A percentile compares a stretch with the other conserved stretches of the same genome.
Evolutionary conservation across 352 stramenopile species (phyloP).

Genomic region (Plasmopara halstedii): DNA sequence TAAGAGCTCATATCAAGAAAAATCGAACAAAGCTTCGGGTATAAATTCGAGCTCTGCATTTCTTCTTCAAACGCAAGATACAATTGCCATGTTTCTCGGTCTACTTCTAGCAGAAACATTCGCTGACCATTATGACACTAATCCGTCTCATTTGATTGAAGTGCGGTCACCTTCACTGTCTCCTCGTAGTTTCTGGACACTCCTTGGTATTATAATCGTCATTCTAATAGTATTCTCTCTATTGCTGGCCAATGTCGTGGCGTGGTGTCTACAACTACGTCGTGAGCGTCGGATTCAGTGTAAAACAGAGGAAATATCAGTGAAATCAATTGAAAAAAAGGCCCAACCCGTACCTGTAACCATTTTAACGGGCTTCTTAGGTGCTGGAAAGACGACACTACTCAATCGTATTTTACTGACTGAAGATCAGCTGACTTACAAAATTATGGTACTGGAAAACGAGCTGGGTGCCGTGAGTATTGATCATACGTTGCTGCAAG

Average conservation of each 20-base stretch:
- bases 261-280: conserved; percentile 55
- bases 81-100: not conserved
- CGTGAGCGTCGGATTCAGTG: conserved; percentile 46
- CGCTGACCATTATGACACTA: not conserved
- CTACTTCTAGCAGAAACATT: not conserved
- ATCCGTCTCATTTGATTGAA: not conserved
- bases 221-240: conserved; percentile 44
- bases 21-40: no score
- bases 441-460: conserved; percentile 94
- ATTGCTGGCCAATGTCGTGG: conserved; percentile 51
- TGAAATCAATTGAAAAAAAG: not conserved
- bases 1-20: no score
- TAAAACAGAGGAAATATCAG: conserved; percentile 46
- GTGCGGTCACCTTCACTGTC: conserved; percentile 6
- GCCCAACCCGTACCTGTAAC: conserved; percentile 69
- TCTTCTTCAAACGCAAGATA: no score
- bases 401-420: conserved; percentile 92
- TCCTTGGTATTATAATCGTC: conserved; percentile 24
- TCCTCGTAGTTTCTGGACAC: conserved; percentile 15
- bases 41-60: no score
- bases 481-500: conserved; percentile 48
- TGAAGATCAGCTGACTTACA: conserved; percentile 76
- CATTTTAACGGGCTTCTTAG: conserved; percentile 93
- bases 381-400: conserved; percentile 94
- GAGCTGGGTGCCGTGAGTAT: conserved; percentile 63